Evolutionary conservation across 1,284 basidiomycete species (phyloP), one percentile per base, ranked within the genome.

Genomic region (Cutaneotrichosporon sp.): DNA sequence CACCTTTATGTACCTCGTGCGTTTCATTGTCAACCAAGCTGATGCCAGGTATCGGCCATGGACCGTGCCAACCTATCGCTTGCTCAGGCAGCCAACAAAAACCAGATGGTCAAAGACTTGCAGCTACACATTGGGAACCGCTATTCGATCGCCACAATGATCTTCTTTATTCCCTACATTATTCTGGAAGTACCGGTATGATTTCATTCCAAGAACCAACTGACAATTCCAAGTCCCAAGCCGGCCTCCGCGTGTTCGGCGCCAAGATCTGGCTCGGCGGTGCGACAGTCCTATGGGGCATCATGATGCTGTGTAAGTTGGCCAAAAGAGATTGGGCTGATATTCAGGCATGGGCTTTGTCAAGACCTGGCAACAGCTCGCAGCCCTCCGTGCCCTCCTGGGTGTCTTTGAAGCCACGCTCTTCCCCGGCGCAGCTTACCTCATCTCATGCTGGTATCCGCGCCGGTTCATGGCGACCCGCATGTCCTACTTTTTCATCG

Each of bases 401-500:
- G 83, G 81, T n/a, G 57, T 73, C 2, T 71, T 81, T 38, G 80
- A 81, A 64, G 73, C 69, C 47, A 66, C 72, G 14, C 76, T 80
- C 68, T 80, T 79, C 72, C 76, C 73, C 22, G 73, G 71, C 16
- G 79, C 76, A 58, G 78, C 81, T 5, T 82, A 58, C 46, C 73
- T 84, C 26, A 79, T 83, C 63, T 77, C 80, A 7, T 78, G 73
- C 34, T 83, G 66, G 82, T 84, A 83, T 71, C 80, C 81, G 2
- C 79, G 83, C 22, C 73, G 74, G 59, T 79, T 82, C 69, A 79
- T 80, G 59, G 80, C 82, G 57, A 75, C 49, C 16, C 67, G 67
- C 26, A 70, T 67, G 57, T 65, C 64, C 4, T 42, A 55, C 55
- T 65, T 69, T 60, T 69, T 66, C 60, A 56, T 62, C 46, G 40